Base-by-base conservation (phyloP, 1,284 basidiomycete species). In the Naganishia liquefaciens region DNA sequence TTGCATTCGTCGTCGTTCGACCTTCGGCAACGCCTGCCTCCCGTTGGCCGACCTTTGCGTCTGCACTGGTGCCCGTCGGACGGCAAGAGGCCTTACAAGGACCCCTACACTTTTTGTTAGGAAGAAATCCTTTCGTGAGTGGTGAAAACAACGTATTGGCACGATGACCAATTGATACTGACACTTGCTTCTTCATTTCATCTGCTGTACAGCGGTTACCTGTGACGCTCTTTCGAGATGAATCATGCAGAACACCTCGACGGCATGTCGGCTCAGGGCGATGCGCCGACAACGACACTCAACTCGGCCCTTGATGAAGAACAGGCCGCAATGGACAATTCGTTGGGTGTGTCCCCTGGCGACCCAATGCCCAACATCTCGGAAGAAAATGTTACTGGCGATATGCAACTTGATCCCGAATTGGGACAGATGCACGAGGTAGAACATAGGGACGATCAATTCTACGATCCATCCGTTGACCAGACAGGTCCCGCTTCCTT, bases 1-100 rank as follows among this genome's bases (percentile, higher is more conserved):
- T 60, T 60, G 55, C 55, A 60, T 60, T 49, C 55, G 50, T 60
- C 46, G 50, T 60, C 55, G 55, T 60, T 54, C 1, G 28, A 55
- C 25, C 21, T 10, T 25, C 30, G 55, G 33, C 33, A 7, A 37
- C 33, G 33, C 33, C 9, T 33, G 21, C 11, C 54, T 28, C 37
- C 50, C 37, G 28, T 17, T 33, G 30, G 17, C 33, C 54, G 54
- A 27, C 54, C 23, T 21, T 21, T 49, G 21, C 25, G 43, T 49
- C 21, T 25, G 47, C 23, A 25, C 43, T 2, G 9, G 43, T 23
- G 23, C 23, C 43, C 43, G 23, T 46, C 2, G 43, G 23, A 19
- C 13, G 33, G 10, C 5, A 37, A 7, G 33, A 37, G 13, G 13
- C 6, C 13, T 37, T 37, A 37, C 33, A 37, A 37, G 33, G 33